Percentiles rank a stretch among this genome's conserved stretches.
phyloP scores from a whole-genome alignment of 768 basidiomycete species.

The Trametes punicea region DNA sequence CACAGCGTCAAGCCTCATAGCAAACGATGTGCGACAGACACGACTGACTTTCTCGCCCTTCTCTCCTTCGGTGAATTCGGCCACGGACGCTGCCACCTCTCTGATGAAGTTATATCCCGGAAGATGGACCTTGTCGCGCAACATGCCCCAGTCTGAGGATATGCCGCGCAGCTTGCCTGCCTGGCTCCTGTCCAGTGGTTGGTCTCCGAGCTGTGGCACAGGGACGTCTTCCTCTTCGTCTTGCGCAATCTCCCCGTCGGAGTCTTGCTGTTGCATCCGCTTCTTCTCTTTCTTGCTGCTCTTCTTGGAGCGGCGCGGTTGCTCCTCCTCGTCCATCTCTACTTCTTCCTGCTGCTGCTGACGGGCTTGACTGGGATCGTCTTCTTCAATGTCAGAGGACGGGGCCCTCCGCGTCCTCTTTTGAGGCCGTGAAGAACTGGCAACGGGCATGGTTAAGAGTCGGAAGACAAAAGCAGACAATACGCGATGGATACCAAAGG shows the following conservation, averaged over 20 bases:
- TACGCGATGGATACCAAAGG: neutral
- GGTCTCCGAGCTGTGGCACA: constrained; percentile 55
- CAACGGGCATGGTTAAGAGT: constrained; percentile 30
- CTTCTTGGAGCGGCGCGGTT: constrained; percentile 32
- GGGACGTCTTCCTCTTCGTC: constrained; percentile 37
- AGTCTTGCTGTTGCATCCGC: constrained; percentile 31
- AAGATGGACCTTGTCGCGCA: constrained; percentile 47
- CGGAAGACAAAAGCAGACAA: neutral
- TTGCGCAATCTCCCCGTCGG: constrained; percentile 35
- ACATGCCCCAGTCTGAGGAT: constrained; percentile 57
- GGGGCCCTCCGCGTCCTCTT: constrained; percentile 41
- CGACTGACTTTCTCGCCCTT: constrained; percentile 48
- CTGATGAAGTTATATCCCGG: constrained; percentile 43
- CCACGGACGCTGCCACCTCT: constrained; percentile 55
- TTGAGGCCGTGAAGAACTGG: constrained; percentile 34
- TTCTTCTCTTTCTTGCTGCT: constrained; percentile 27
- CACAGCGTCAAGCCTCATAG: neutral
- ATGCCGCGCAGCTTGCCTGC: constrained; percentile 53
- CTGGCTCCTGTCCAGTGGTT: constrained; percentile 58
- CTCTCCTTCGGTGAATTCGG: constrained; percentile 57
- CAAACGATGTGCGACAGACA: no score
- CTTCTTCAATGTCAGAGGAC: constrained; percentile 40
- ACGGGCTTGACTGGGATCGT: constrained; percentile 18
- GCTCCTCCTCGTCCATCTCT: constrained; percentile 42
- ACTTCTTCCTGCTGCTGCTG: constrained; percentile 19